These are phyloP conservation scores for Nigrograna mackinnonii DNA, from an alignment of 2,329 filamentous ascomycete genomes.

Conservation along the genomic window DNA sequence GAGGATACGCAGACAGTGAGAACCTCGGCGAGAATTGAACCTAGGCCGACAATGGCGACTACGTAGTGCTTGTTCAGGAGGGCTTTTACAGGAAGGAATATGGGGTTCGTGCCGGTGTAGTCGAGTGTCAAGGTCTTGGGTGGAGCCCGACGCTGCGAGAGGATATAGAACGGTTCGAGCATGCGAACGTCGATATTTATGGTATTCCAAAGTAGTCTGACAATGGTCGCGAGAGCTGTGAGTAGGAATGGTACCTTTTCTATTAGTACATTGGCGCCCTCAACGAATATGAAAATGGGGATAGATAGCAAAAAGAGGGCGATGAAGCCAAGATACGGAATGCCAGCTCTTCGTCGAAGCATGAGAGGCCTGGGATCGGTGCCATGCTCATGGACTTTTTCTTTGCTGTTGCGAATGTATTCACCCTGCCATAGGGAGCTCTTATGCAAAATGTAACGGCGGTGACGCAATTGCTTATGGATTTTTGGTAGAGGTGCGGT, in stretches of 20 bases:
- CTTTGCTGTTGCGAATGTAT: slow-evolving; percentile 52
- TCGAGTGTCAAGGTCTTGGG: slow-evolving; percentile 70
- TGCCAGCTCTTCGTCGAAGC: slow-evolving; percentile 62
- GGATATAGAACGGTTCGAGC: slow-evolving; percentile 75
- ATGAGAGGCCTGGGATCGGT: slow-evolving; percentile 68
- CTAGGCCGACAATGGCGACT: slow-evolving; percentile 70
- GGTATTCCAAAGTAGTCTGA: slow-evolving; percentile 71
- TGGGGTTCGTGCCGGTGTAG: slow-evolving; percentile 73
- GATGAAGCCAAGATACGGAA: slow-evolving; percentile 65
- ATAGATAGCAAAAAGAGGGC: slow-evolving; percentile 61
- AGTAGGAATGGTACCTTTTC: slow-evolving; percentile 68
- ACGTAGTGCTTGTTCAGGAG: slow-evolving; percentile 66
- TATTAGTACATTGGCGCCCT: slow-evolving; percentile 56
- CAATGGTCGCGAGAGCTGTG: slow-evolving; percentile 65
- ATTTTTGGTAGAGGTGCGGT: slow-evolving; percentile 68
- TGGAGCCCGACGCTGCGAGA: slow-evolving; percentile 67
- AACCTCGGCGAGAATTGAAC: slow-evolving; percentile 73
- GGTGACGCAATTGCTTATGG: slow-evolving; percentile 66
- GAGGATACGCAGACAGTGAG: slow-evolving; percentile 71
- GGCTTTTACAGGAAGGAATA: slow-evolving; percentile 65
- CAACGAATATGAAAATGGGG: slow-evolving; percentile 65
- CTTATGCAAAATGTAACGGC: slow-evolving; percentile 71
- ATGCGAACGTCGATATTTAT: slow-evolving; percentile 72
- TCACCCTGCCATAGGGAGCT: slow-evolving; percentile 70
- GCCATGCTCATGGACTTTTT: slow-evolving; percentile 50